Conservation (phyloP, 352 stramenopile genomes). For the Phytophthora hybrid region DNA sequence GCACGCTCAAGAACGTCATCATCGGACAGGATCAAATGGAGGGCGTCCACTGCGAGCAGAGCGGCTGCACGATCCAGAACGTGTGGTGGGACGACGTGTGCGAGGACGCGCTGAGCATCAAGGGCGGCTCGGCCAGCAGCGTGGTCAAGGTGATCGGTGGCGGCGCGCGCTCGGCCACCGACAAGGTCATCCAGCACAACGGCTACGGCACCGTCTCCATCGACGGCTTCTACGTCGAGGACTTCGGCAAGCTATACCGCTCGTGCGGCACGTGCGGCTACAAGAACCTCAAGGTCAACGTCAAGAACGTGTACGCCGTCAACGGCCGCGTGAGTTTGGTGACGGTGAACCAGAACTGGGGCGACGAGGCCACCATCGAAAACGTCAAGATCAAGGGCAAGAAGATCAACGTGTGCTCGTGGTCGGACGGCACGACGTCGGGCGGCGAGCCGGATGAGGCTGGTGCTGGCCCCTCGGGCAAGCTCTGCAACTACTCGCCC, state of each 20-base stretch:
- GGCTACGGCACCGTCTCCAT: constrained; percentile 33
- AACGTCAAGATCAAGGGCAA: constrained; percentile 54
- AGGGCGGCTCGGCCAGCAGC: constrained; percentile 42
- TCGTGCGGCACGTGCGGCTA: constrained; percentile 31
- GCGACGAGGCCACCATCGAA: constrained; percentile 47
- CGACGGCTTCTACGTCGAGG: constrained; percentile 32
- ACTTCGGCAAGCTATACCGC: constrained; percentile 34
- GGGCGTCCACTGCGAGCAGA: constrained; percentile 34
- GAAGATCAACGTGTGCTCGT: constrained; percentile 36
- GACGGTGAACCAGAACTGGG: constrained; percentile 55
- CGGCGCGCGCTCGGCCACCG: constrained; percentile 21
- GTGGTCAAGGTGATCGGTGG: constrained; percentile 46
- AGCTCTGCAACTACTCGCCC: constrained; percentile 39
- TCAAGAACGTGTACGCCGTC: constrained; percentile 37
- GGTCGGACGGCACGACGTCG: constrained; percentile 28
- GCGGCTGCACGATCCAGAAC: constrained; percentile 34
- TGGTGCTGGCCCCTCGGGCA: constrained; percentile 22
- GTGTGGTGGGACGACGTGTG: constrained; percentile 43
- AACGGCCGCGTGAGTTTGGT: constrained; percentile 42
- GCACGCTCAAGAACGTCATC: constrained; percentile 60
- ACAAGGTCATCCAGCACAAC: constrained; percentile 37
- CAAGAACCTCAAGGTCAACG: constrained; percentile 28
- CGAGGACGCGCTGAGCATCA: constrained; percentile 54
- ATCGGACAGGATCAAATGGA: constrained; percentile 53
- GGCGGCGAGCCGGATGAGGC: constrained; percentile 30